Base-by-base conservation (phyloP, 2,329 filamentous ascomycete genomes). In the Aspergillus sp. region DNA sequence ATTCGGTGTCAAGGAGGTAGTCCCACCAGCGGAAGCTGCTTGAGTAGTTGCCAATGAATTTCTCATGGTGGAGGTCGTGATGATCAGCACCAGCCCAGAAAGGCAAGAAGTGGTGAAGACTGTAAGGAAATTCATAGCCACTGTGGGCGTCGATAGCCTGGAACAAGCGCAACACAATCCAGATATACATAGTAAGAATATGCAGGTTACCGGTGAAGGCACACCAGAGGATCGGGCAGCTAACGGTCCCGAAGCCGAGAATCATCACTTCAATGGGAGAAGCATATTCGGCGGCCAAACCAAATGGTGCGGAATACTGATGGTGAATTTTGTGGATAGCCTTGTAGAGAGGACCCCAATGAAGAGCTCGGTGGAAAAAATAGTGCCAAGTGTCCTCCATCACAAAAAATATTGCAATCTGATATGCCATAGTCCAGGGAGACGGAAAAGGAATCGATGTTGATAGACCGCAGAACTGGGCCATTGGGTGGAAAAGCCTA, bases 21-120 rank as follows among this genome's bases (percentile, higher is more conserved):
- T 99, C 95, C 95, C 95, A 99, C 95, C 95, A 99, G 76, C 93
- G 86, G 87, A 99, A 99, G 82, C 91, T 96, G 73, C 92, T 96
- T 51, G 93, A 82, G 76, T 98, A 99, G 82, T 99, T 99, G 68
- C 95, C 95, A 63, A 99, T 92, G 79, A 99, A 99, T 74, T 92
- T 91, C 82, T 99, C 95, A 80, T 99, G 95, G 80, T 99, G 95
- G 45, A 92, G 82, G 71, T 99, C 95, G 80, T 99, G 95, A 80
- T 98, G 93, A 68, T 96, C 88, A 55, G 95, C 95, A 62, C 95
- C 95, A 55, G 93, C 93, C 95, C 95, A 99, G 85, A 99, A 93
- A 37, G 95, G 95, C 52, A 99, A 80, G 82, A 98, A 90, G 77
- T 97, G 91, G 77, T 93, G 91, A 78, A 99, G 80, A 71, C 89